These are phyloP conservation scores for Neospermospora avenae DNA, from an alignment of 2,329 filamentous ascomycete genomes.

Conservation along the genomic window DNA sequence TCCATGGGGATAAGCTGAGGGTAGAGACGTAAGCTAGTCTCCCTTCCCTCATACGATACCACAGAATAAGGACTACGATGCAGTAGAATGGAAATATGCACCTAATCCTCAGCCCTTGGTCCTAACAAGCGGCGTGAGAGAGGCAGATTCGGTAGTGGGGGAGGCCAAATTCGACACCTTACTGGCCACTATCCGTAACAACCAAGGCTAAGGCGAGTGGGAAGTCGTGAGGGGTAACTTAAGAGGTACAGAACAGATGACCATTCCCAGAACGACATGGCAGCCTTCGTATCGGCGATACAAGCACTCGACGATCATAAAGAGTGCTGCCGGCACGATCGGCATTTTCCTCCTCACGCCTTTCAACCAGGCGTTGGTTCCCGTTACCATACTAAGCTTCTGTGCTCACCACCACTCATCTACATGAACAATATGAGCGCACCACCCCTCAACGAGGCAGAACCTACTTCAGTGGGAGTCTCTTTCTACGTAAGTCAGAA, in stretches of 20 bases:
- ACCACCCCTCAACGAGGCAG: neutral
- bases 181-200: neutral
- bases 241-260: neutral
- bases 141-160: neutral
- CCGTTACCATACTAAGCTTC: neutral
- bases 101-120: neutral
- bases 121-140: neutral
- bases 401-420: neutral
- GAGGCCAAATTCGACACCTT: neutral
- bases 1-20: too few species aligned
- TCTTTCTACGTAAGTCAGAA: neutral
- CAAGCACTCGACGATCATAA: neutral
- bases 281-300: neutral
- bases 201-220: neutral
- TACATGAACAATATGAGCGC: neutral
- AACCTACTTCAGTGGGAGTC: neutral
- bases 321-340: neutral
- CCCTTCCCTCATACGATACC: too few species aligned
- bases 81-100: neutral
- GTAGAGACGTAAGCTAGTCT: too few species aligned
- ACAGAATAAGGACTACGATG: too few species aligned
- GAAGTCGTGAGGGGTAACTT: neutral
- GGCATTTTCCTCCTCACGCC: neutral
- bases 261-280: neutral
- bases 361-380: too few species aligned